Evolutionary conservation across 2,329 filamentous ascomycete genomes (phyloP).

Genomic region (Colletotrichum sp.): DNA sequence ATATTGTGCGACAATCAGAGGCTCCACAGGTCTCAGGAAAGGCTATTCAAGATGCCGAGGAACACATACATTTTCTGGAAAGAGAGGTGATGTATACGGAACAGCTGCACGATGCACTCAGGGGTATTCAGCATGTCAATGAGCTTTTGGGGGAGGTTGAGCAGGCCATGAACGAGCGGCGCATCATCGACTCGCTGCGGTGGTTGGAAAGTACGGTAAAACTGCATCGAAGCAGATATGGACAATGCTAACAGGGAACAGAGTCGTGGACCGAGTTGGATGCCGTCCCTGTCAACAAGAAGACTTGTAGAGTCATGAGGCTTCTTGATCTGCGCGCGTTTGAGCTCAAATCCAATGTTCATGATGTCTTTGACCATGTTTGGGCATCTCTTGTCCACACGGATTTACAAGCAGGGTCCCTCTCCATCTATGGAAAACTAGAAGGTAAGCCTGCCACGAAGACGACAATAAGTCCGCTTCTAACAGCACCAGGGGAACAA

Average conservation of each 20-base stretch:
- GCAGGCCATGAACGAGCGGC: conserved; percentile 55
- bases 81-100: conserved; percentile 64
- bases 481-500: conserved; percentile 47
- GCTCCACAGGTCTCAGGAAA: conserved; percentile 60
- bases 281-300: conserved; percentile 64
- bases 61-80: conserved; percentile 60
- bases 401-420: conserved; percentile 57
- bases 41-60: conserved; percentile 56
- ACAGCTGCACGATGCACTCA: conserved; percentile 58
- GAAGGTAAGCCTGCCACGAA: conserved; percentile 47
- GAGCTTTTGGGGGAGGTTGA: conserved; percentile 68
- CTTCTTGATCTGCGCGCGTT: conserved; percentile 70
- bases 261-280: conserved; percentile 64
- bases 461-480: background rate
- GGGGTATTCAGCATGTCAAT: conserved; percentile 61
- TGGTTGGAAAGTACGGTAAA: conserved; percentile 57
- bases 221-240: no score
- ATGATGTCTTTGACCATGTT: conserved; percentile 69
- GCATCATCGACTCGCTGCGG: conserved; percentile 61
- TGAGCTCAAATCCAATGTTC: conserved; percentile 70
- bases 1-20: conserved; percentile 81
- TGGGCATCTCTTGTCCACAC: conserved; percentile 74
- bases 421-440: conserved; percentile 61
- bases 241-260: conserved; percentile 35
- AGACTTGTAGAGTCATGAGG: conserved; percentile 65